Base-by-base conservation (phyloP, 495 filamentous ascomycete species). In the Neurospora pannonica region DNA sequence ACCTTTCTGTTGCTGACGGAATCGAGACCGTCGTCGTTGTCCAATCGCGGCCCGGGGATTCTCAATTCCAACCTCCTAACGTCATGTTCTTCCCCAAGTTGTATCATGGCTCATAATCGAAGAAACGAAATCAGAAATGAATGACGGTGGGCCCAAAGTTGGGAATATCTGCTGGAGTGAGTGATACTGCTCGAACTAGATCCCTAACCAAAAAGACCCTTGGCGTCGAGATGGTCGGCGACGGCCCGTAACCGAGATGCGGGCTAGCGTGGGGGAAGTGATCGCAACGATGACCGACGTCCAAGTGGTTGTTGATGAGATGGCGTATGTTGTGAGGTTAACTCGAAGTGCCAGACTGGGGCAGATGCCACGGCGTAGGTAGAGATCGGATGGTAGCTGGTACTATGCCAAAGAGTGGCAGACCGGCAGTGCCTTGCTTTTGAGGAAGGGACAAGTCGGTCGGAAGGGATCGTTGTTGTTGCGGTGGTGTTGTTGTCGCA, bases 141-240 rank as follows among this genome's bases (percentile, higher is more conserved):
- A 67, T 67, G 54, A 67, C 54, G 31, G 54, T 34, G 54, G 54
- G 24, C 54, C 28, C 54, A 67, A 31, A 67, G 28, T 36, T 36
- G 54, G 54, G 54, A 67, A 67, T 67, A 67, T 67, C 54, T 74
- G 43, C 48, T 75, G 38, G 77, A 77, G 73, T 75, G 73, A 79
- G 73, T 75, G 73, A 78, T 79, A 75, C 70, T 78, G 71, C 42
- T n/a, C 42, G 71, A 70, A 39, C 73, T 75, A 75, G 71, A 72
- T 71, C 73, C 77, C 72, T 79, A 79, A 80, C 78, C 78, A 79
- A 79, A 80, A 79, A 78, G 62, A 31, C 37, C 28, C 37, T 67
- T 62, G 71, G 73, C 48, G 74, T 75, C 46, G 38, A 77, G 39
- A 60, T 46, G 40, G 72, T 74, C 48, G 62, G 71, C 21, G 72